phyloP scores from a whole-genome alignment of 2,329 filamentous ascomycete genomes.

The Aureobasidium sp. region DNA sequence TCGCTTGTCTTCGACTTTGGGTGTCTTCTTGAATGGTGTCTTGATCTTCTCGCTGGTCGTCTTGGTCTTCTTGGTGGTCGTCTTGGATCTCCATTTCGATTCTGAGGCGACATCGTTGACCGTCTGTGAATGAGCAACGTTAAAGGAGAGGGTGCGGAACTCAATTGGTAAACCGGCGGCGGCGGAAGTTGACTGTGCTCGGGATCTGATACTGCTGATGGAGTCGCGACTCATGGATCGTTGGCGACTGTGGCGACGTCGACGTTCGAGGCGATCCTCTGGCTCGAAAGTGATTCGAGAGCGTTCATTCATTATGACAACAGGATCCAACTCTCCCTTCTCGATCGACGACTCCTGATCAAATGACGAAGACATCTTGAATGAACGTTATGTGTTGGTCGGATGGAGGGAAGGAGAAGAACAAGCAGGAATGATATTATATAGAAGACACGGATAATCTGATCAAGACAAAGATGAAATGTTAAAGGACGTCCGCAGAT shows the following conservation, averaged over 20 bases:
- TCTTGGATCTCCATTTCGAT: not conserved
- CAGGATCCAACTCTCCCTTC: not conserved
- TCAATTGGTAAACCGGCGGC: conserved; percentile 15
- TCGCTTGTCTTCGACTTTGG: conserved; percentile 11
- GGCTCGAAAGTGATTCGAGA: conserved; percentile 13
- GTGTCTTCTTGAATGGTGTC: not conserved
- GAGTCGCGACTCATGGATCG: conserved; percentile 15
- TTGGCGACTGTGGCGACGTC: conserved; percentile 4
- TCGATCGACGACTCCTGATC: conserved; percentile 3
- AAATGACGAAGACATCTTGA: conserved; percentile 7
- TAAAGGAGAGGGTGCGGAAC: conserved; percentile 31
- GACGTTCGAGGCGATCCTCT: conserved; percentile 8
- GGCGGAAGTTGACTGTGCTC: conserved; percentile 10
- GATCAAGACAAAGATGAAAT: not conserved
- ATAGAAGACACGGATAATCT: not conserved
- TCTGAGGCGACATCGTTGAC: conserved; percentile 22
- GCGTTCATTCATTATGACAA: not conserved
- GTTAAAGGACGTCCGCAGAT: not conserved
- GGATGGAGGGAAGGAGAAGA: not conserved
- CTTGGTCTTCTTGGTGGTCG: not conserved
- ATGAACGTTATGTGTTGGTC: not conserved
- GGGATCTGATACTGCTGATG: conserved; percentile 12
- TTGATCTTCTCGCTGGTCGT: not conserved
- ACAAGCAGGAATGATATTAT: not conserved
- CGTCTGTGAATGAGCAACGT: conserved; percentile 32